Base-by-base conservation (phyloP, 140 eudicot species). In the Senecio squalidus region DNA sequence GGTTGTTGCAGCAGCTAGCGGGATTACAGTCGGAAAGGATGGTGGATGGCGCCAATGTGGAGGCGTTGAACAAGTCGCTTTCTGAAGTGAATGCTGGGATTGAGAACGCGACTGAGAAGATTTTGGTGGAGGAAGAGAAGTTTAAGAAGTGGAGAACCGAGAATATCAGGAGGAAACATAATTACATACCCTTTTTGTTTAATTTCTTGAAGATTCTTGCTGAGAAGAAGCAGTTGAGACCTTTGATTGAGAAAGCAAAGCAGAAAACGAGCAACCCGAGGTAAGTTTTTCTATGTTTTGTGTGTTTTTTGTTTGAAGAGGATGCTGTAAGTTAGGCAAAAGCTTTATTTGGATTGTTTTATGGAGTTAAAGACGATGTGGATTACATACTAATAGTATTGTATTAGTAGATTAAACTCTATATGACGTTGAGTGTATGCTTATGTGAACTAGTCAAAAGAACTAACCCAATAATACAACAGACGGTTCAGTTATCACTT, bases 171-270 rank as follows among this genome's bases (percentile, higher is more conserved):
- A 60, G 98, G 43, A 92, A 88, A 51, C 95, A 92, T 60, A 92
- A 92, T 57, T 92, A 88, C 49, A 92, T 92, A 34, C 98, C 98
- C 1, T 92, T 92, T 62, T 57, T 92, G 83, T 92, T 88, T 80
- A 87, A 92, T 82, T 87, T 92, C 60, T 75, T 92, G 76, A 92
- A 92, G 83, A 62, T 92, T 58, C 93, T 92, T 20, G 98, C 98
- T 1, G 98, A 92, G 71, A 92, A 92, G 95, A 92, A 92, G 77
- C 98, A 92, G 83, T 54, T 92, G 85, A 87, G 96, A 67, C 96
- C 98, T 14, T 79, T 92, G 45, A 82, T 92, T n/a, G 98, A 92
- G 24, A 92, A 92, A 73, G 98, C 98, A 27, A 85, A 88, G 47
- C 86, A 92, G 84, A 92, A 87, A 58, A 56, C 94, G 2, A 64